Conservation (phyloP, 1,284 basidiomycete species). For the Xerocomus amazonicus region DNA sequence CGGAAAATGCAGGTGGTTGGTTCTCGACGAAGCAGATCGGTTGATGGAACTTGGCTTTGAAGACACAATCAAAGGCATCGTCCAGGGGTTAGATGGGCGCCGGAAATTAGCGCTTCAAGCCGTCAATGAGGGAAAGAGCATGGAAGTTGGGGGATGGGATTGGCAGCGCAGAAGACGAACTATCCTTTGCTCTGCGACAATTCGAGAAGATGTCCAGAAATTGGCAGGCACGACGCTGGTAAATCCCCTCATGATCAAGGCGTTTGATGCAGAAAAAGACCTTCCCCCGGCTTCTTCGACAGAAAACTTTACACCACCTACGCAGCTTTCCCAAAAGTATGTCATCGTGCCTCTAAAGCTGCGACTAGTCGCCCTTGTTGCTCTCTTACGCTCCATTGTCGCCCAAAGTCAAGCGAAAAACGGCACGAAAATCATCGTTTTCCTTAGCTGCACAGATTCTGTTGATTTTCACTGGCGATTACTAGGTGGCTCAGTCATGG, state of each 20-base stretch:
- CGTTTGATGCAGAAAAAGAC: constrained; percentile 47
- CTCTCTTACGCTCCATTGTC: constrained; percentile 77
- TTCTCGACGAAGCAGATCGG: constrained; percentile 96
- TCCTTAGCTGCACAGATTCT: constrained; percentile 94
- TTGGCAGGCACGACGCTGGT: constrained; percentile 81
- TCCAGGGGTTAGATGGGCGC: constrained; percentile 81
- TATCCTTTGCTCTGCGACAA: constrained; percentile 95
- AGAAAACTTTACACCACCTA: constrained; percentile 87
- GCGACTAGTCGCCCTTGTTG: constrained; percentile 86
- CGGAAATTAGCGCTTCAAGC: constrained; percentile 71
- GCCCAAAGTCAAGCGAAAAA: constrained; percentile 50
- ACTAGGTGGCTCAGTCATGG: constrained; percentile 79
- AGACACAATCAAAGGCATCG: constrained; percentile 84
- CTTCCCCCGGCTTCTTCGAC: constrained; percentile 17
- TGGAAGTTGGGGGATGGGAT: constrained; percentile 82
- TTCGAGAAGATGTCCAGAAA: constrained; percentile 92
- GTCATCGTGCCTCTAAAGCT: constrained; percentile 92
- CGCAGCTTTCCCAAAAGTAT: constrained; percentile 93
- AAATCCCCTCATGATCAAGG: constrained; percentile 73
- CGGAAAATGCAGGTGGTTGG: constrained; percentile 92
- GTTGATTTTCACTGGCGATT: constrained; percentile 97
- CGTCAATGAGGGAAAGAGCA: constrained; percentile 62
- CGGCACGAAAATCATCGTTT: constrained; percentile 83
- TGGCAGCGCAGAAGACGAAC: constrained; percentile 78
- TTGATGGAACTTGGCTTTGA: constrained; percentile 98